Evolutionary conservation across 108 stramenopile species (phyloP).

Genomic region (Skeletonema marinoi): DNA sequence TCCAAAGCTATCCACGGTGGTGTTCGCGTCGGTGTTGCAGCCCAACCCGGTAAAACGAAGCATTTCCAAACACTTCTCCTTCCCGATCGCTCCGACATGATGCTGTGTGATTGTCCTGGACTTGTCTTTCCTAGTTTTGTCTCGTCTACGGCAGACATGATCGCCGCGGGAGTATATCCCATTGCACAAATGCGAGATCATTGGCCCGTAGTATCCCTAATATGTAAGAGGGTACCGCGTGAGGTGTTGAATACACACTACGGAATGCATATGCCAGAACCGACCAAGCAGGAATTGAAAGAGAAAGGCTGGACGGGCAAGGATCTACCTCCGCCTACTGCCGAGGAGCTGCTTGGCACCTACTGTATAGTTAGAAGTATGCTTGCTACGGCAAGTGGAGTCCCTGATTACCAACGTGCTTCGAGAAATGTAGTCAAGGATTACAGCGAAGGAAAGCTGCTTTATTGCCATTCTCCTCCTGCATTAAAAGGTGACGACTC

Average conservation of each 20-base stretch:
- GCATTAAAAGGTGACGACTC: conserved; percentile 24
- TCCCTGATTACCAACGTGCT: conserved; percentile 92
- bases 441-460: conserved; percentile 91
- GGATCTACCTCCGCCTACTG: conserved; percentile 74
- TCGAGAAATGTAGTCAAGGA: conserved; percentile 94
- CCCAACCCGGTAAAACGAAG: conserved; percentile 99
- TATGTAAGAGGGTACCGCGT: conserved; percentile 91
- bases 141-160: conserved; percentile 92
- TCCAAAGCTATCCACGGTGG: conserved; percentile 87
- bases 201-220: conserved; percentile 87
- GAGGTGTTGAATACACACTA: conserved; percentile 90
- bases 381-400: conserved; percentile 89
- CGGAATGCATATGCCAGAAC: conserved; percentile 86
- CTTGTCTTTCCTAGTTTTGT: conserved; percentile 99
- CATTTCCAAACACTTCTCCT: conserved; percentile 98
- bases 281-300: conserved; percentile 61
- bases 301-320: conserved; percentile 45
- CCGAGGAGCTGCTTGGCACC: conserved; percentile 84
- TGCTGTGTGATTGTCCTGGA: conserved; percentile 99
- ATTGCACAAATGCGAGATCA: conserved; percentile 97
- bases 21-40: conserved; percentile 94
- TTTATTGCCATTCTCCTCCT: conserved; percentile 95
- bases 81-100: conserved; percentile 79
- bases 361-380: conserved; percentile 93
- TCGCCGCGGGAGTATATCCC: conserved; percentile 96